Evolutionary conservation across 2,329 filamentous ascomycete species (phyloP), one percentile per base, ranked within the genome.

Genomic region (Fusarium palustre): DNA sequence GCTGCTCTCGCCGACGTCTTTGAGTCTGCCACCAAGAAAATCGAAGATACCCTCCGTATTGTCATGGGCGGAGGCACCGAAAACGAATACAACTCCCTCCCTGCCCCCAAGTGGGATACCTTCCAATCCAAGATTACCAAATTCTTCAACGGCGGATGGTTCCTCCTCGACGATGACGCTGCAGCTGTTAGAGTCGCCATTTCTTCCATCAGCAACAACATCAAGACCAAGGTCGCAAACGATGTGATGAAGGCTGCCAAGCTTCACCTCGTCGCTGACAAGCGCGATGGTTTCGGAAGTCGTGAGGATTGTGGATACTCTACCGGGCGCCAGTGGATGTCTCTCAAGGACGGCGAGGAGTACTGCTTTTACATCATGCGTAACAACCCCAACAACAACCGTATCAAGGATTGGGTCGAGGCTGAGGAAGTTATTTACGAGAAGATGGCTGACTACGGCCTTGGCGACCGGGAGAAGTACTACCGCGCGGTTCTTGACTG

Each of bases 301-400:
- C 63, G 48, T 1, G 64, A 66, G 50, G 55, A 55, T 5, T 66
- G 64, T 30, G 61, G 64, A 4, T 66, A 39, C 13, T 42, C 50
- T 4, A 10, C 55, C 5, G 64, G 66, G 8, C 64, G 66, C 5
- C 64, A 69, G 45, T 69, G 66, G 66, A 41, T 69, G 25, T 28
- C 41, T 20, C 65, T 69, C 33, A 61, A 61, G 36, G 34, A 55
- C 2, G 66, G 53, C 1, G 53, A 66, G 1, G 61, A 66, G 11
- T 66, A 69, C 25, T 69, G 65, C 46, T 69, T 68, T 25, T 69
- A 69, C n/a, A 53, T 69, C 11, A 64, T 62, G 66, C 59, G 57
- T 7, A 50, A 50, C 22, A 50, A 50, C 3, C 47, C 47, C 8
- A 50, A 50, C 33, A 38, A 38, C 18, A 38, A 66, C 48, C 41